Evolutionary conservation across 2,329 filamentous ascomycete genomes (phyloP).

Genomic region (Chaetomiaceae sp.): DNA sequence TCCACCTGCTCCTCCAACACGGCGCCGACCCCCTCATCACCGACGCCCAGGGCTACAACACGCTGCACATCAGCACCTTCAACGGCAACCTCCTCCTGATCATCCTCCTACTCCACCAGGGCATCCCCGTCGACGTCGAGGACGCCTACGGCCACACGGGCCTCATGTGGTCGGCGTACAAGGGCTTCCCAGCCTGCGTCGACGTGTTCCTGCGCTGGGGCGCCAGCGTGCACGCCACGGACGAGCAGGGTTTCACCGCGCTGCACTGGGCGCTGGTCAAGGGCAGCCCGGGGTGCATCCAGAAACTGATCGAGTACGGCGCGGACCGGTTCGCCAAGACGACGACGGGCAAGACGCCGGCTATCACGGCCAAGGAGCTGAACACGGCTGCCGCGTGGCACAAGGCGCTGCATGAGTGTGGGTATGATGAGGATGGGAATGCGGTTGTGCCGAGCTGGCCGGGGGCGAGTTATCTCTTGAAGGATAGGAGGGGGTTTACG

Average conservation of each 20-base stretch:
- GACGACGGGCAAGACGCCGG: slow-evolving; percentile 83
- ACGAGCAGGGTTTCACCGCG: slow-evolving; percentile 91
- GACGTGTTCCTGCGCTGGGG: slow-evolving; percentile 93
- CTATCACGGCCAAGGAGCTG: slow-evolving; percentile 81
- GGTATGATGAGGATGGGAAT: slow-evolving; percentile 75
- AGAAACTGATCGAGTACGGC: slow-evolving; percentile 93
- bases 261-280: slow-evolving; percentile 96
- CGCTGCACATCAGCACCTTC: slow-evolving; percentile 92
- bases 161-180: slow-evolving; percentile 99
- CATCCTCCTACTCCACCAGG: slow-evolving; percentile 85
- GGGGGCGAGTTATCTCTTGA: slow-evolving; percentile 64
- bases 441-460: slow-evolving; percentile 67
- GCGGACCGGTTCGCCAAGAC: slow-evolving; percentile 90
- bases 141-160: slow-evolving; percentile 90
- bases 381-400: slow-evolving; percentile 81
- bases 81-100: slow-evolving; percentile 92
- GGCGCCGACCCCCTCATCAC: slow-evolving; percentile 90
- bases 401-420: slow-evolving; percentile 74
- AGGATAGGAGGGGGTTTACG: slow-evolving; percentile 74
- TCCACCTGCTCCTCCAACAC: slow-evolving; percentile 84
- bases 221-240: slow-evolving; percentile 82
- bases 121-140: slow-evolving; percentile 86
- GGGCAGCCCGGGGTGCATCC: slow-evolving; percentile 80
- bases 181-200: slow-evolving; percentile 87
- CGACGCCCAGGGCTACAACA: slow-evolving; percentile 96